phyloP scores from a whole-genome alignment of 2,329 filamentous ascomycete species.

The Ophiocordyceps camponoti-floridani region DNA sequence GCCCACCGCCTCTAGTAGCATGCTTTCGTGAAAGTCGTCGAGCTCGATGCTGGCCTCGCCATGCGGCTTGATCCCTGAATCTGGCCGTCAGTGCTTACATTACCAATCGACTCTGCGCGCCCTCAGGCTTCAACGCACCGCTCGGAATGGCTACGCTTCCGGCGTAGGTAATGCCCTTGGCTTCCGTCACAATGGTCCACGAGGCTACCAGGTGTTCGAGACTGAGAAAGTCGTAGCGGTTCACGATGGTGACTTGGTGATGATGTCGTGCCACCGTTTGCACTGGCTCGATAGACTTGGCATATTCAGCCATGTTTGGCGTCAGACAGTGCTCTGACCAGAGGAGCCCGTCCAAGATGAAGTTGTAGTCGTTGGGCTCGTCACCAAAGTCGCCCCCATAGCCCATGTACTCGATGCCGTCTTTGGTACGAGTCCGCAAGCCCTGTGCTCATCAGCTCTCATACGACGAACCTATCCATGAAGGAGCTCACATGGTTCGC shows the following conservation, averaged over 20 bases:
- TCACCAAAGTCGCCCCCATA: constrained; percentile 47
- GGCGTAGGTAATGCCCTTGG: constrained; percentile 11
- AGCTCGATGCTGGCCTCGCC: constrained; percentile 16
- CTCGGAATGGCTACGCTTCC: constrained; percentile 21
- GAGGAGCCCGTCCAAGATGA: constrained; percentile 36
- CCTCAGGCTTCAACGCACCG: constrained; percentile 10
- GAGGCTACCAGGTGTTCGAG: constrained; percentile 30
- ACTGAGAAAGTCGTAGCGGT: constrained; percentile 34
- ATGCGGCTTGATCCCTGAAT: constrained; percentile 23
- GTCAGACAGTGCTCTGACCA: constrained; percentile 28
- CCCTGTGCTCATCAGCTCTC: constrained; percentile 6
- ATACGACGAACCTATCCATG: background rate
- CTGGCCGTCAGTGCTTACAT: too few species aligned
- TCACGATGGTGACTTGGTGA: constrained; percentile 25
- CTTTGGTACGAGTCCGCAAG: constrained; percentile 22
- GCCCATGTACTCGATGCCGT: constrained; percentile 29
- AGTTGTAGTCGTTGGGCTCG: constrained; percentile 39
- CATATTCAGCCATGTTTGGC: constrained; percentile 34
- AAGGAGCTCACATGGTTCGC: constrained; percentile 26
- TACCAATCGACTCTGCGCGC: too few species aligned
- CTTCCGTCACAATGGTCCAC: constrained; percentile 23
- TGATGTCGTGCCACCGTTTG: constrained; percentile 26
- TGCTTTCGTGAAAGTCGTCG: constrained; percentile 10
- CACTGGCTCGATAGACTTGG: constrained; percentile 41
- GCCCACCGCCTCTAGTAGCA: constrained; percentile 5